A percentile compares a stretch with the other conserved stretches of the same genome.
These are phyloP conservation scores for Boletus pseudo-olivaceus DNA, from an alignment of 768 basidiomycete genomes.

Conservation along the genomic window DNA sequence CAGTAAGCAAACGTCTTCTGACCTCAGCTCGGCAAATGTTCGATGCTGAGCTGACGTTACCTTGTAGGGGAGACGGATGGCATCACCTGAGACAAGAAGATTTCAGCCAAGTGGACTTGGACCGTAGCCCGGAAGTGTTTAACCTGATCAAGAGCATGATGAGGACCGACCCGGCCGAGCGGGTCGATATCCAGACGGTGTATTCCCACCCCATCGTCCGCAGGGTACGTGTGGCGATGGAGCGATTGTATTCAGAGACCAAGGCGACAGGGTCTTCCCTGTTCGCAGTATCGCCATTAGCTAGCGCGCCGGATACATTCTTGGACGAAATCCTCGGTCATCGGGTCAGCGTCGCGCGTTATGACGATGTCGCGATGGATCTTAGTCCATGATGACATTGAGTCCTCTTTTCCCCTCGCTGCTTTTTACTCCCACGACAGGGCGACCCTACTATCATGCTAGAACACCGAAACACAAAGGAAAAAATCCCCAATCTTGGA, in stretches of 20 bases:
- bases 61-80: conserved; percentile 84
- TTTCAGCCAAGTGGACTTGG: conserved; percentile 78
- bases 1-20: conserved; percentile 59
- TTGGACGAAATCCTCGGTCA: conserved; percentile 57
- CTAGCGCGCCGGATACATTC: conserved; percentile 58
- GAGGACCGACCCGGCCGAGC: conserved; percentile 60
- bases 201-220: conserved; percentile 60
- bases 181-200: conserved; percentile 56
- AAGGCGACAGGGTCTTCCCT: conserved; percentile 35
- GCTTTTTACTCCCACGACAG: conserved; percentile 4
- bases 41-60: conserved; percentile 15
- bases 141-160: conserved; percentile 74
- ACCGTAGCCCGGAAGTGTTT: conserved; percentile 62
- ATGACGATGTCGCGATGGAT: conserved; percentile 37
- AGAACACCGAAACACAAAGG: conserved; percentile 4
- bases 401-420: background rate
- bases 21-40: conserved; percentile 1
- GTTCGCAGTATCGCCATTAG: conserved; percentile 62
- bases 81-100: conserved; percentile 89
- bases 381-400: conserved; percentile 37
- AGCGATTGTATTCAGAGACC: conserved; percentile 38
- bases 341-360: conserved; percentile 1
- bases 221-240: conserved; percentile 65
- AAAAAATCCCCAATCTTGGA: conserved; percentile 17
- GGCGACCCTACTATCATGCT: background rate